Base-by-base conservation (phyloP, 352 stramenopile genomes). In the Globisporangium polare region DNA sequence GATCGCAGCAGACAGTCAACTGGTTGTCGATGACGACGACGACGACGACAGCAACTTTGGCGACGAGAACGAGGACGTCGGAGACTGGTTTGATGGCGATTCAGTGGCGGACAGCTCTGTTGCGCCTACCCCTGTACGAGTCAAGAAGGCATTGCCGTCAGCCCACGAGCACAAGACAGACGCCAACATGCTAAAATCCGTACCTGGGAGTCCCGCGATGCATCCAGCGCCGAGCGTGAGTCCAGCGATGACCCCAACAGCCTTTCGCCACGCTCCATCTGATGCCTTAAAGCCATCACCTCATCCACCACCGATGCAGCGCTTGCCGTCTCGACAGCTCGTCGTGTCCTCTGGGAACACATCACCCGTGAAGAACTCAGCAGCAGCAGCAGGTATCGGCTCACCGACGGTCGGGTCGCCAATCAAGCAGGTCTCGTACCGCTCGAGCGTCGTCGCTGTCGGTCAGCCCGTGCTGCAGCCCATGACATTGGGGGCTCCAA, bases 1-100 rank as follows among this genome's bases (percentile, higher is more conserved):
- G 7, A 20, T 61, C 2, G 73, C 46, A 17, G 68, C 72, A 22
- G 39, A 46, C 4, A 66, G 54, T 17, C 46, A 59, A 20, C 20
- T 59, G 4, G 63, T 20, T 1, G 77, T 49, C 20, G 64, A 71
- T 5, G 64, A 72, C 5, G 71, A 56, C 15, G 52, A 65, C 20
- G 72, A 68, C 18, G 67, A 71, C 33, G 68, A 74, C n/a, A 69
- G 74, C 49, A 69, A 66, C 22, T 71, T 53, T 22, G 65, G 59
- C 10, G 71, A 71, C 45, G 73, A 63, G 4, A 71, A 66, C n/a
- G 77, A 77, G 33, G 72, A 62, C 15, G 49, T 90, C 51, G 65
- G 80, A 10, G 81, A 90, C 58, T 90, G 79, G 81, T 67, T 90
- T 13, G 67, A 80, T 2, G 62, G 31, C 46, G 56, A 70, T 3